Conservation (phyloP, 257 asterid genomes). For the Nicotiana benthamiana region DNA sequence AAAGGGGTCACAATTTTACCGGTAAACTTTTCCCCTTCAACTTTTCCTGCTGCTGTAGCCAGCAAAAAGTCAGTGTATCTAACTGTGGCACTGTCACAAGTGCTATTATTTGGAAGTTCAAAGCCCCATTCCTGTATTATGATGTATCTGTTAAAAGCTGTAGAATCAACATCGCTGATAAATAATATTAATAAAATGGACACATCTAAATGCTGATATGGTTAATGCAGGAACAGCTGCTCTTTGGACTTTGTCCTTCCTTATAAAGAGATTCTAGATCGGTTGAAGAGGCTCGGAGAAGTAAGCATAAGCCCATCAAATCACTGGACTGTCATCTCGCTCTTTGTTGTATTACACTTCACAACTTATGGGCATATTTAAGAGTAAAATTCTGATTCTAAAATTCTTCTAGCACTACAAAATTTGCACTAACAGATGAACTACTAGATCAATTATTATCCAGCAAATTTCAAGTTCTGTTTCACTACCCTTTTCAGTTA, state of each 20-base stretch:
- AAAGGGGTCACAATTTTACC: slow-evolving; percentile 58
- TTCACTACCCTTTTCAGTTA: background rate
- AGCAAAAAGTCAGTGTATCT: slow-evolving; percentile 56
- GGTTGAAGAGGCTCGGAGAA: background rate
- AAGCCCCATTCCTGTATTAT: slow-evolving; percentile 57
- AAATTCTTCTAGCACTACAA: background rate
- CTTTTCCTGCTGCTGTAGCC: slow-evolving; percentile 61
- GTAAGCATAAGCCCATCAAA: background rate
- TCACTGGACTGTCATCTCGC: background rate
- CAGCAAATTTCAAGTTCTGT: background rate
- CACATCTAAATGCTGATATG: background rate
- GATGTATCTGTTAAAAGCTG: background rate
- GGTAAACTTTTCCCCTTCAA: slow-evolving; percentile 41
- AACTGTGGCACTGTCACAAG: slow-evolving; percentile 29
- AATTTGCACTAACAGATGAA: background rate
- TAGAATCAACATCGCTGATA: background rate
- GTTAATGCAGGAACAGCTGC: background rate
- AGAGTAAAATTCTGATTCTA: background rate
- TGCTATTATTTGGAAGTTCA: slow-evolving; percentile 43
- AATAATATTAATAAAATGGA: background rate
- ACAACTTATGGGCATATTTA: background rate
- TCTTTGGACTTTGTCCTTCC: background rate
- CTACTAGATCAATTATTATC: background rate
- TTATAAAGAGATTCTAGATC: background rate
- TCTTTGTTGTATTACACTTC: background rate